Evolutionary conservation across 2,329 filamentous ascomycete genomes (phyloP), one percentile per base, ranked within the genome.

Genomic region (Knufia petricola): DNA sequence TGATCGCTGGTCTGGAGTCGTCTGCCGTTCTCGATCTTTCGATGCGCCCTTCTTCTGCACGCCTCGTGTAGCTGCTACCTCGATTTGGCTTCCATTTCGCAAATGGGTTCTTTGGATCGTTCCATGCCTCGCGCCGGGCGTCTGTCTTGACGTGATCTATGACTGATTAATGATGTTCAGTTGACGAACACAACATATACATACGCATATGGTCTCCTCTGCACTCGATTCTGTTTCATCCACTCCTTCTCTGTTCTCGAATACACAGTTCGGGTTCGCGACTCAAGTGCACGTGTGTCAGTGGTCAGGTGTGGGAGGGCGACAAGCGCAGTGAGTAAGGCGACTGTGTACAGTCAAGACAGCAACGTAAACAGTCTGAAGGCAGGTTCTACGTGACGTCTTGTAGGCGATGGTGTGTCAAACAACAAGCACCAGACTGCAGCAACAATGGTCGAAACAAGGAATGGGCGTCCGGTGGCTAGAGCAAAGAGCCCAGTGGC

Each of bases 141-240:
- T 41, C 46, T 28, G 36, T 17, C 26, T 48, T 48, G 37, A 42
- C 42, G 38, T 42, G 37, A 48, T 48, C 46, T 48, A 23, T 31
- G 6, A 10, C 21, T 46, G 30, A 24, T 47, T 8, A 47, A 34
- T 19, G 28, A 13, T 30, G 28, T 30, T 7, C 28, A 7, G 7
- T 30, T 13, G 13, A 30, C 13, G 7, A 30, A 30, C 13, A 30
- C 13, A 13, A 30, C 7, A 30, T 30, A 7, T 13, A 30, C 7
- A 13, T 30, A 13, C 28, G 28, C 28, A 30, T 13, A 13, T 30
- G 7, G 28, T 30, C 7, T 30, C 7, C 28, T 30, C 13, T 7
- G 13, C 7, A 30, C 28, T 7, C 28, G n/a, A n/a, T n/a, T n/a
- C n/a, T n/a, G n/a, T n/a, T n/a, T n/a, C n/a, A n/a, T n/a, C n/a